These are phyloP conservation scores for Pseudogymnoascus sp. DNA, from an alignment of 2,329 filamentous ascomycete genomes.

Conservation along the genomic window DNA sequence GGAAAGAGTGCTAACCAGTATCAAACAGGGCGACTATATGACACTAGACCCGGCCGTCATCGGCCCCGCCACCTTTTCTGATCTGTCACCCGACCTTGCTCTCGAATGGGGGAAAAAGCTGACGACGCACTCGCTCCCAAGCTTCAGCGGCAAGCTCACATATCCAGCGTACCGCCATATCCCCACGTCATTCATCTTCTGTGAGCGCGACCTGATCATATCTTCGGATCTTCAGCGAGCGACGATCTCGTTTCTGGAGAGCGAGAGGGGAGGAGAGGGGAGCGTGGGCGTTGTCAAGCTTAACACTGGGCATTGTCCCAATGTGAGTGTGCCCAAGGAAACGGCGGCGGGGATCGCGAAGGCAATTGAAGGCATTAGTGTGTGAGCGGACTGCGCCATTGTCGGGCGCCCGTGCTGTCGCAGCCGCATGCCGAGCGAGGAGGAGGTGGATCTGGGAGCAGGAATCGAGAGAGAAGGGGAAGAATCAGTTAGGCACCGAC, in stretches of 20 bases:
- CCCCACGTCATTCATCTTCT: background rate
- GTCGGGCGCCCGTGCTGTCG: background rate
- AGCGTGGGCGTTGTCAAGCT: background rate
- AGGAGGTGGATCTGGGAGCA: background rate
- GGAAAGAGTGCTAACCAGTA: background rate
- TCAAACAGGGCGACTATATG: background rate
- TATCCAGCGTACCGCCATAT: conserved; percentile 1
- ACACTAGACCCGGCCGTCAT: background rate
- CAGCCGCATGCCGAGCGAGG: background rate
- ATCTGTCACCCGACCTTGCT: background rate
- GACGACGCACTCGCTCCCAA: background rate
- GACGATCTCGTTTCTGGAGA: background rate
- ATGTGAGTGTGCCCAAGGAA: background rate
- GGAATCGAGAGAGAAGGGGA: background rate
- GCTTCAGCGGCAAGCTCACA: background rate
- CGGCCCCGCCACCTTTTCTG: background rate
- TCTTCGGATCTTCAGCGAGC: background rate
- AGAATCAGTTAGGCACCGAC: background rate
- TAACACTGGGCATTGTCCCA: background rate
- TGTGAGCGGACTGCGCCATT: background rate
- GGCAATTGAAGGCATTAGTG: background rate
- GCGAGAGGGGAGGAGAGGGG: background rate
- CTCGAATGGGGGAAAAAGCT: background rate
- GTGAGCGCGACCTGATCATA: background rate
- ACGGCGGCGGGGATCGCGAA: background rate